Conservation (phyloP, 495 filamentous ascomycete genomes). For the Achaetomiella virescens region DNA sequence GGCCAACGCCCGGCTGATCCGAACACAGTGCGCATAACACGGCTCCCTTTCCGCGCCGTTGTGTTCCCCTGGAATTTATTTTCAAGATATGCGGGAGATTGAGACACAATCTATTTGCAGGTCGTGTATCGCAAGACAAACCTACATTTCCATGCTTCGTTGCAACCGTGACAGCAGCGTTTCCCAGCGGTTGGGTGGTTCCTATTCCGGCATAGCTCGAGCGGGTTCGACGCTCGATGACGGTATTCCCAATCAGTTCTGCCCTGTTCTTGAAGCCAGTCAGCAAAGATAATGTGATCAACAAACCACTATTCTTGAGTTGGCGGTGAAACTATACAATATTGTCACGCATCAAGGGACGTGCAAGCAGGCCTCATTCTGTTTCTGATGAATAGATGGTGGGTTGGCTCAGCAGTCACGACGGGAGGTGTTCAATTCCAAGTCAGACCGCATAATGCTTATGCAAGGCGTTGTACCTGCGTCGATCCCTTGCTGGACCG, state of each 20-base stretch:
- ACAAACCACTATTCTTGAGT: too few species aligned
- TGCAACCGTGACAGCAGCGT: neutral
- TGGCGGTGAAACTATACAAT: too few species aligned
- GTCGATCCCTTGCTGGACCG: too few species aligned
- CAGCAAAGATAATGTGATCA: neutral
- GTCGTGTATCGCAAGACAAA: too few species aligned
- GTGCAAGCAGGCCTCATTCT: neutral
- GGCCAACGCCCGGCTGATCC: slow-evolving; percentile 9
- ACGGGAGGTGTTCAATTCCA: too few species aligned
- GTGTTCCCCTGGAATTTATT: neutral
- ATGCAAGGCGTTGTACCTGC: too few species aligned
- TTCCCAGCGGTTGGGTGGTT: neutral
- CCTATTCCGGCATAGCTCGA: neutral
- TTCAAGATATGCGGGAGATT: neutral
- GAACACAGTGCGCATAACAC: slow-evolving; percentile 19
- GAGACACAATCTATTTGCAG: slow-evolving; percentile 22
- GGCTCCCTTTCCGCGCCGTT: neutral
- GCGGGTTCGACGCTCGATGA: slow-evolving; percentile 15
- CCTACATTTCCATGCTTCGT: neutral
- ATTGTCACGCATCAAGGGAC: too few species aligned
- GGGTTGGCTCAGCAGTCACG: too few species aligned
- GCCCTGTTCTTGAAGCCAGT: slow-evolving; percentile 11
- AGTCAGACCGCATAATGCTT: too few species aligned
- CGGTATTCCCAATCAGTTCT: slow-evolving; percentile 18
- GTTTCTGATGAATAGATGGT: too few species aligned